Conservation (phyloP, 495 filamentous ascomycete species). For the Lophium mytilinum region DNA sequence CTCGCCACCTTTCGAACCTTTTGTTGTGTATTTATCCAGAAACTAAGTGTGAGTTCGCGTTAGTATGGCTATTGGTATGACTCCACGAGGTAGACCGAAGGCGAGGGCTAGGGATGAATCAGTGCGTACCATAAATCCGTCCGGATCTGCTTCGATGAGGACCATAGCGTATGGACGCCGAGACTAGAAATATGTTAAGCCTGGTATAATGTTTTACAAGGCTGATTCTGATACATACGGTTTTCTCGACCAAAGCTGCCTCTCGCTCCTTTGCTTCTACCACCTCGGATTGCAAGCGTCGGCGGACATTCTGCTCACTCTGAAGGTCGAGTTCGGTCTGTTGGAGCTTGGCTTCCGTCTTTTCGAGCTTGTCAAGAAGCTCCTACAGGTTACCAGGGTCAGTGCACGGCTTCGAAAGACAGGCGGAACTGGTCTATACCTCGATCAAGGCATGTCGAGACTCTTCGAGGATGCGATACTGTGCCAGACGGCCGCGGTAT, state of each 20-base stretch:
- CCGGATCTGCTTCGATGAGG: slow-evolving; percentile 22
- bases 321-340: slow-evolving; percentile 23
- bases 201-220: background rate
- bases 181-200: background rate
- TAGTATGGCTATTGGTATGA: background rate
- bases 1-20: slow-evolving; percentile 31
- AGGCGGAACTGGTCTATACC: background rate
- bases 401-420: background rate
- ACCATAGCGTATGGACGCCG: slow-evolving; percentile 18
- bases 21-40: slow-evolving; percentile 31
- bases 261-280: slow-evolving; percentile 21
- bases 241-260: slow-evolving; percentile 14
- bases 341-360: slow-evolving; percentile 18
- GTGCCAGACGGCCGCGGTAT: slow-evolving; percentile 19
- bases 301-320: slow-evolving; percentile 24
- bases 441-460: slow-evolving; percentile 21
- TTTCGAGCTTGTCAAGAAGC: slow-evolving; percentile 22
- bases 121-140: slow-evolving; percentile 19
- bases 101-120: background rate
- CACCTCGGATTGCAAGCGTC: slow-evolving; percentile 20
- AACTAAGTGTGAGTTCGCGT: slow-evolving; percentile 25
- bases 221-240: slow-evolving; percentile 2
- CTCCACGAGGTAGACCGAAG: background rate
- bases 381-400: slow-evolving; percentile 6
- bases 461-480: slow-evolving; percentile 24